Base-by-base conservation (phyloP, 768 basidiomycete genomes). In the Hygrophorus pudorinus region DNA sequence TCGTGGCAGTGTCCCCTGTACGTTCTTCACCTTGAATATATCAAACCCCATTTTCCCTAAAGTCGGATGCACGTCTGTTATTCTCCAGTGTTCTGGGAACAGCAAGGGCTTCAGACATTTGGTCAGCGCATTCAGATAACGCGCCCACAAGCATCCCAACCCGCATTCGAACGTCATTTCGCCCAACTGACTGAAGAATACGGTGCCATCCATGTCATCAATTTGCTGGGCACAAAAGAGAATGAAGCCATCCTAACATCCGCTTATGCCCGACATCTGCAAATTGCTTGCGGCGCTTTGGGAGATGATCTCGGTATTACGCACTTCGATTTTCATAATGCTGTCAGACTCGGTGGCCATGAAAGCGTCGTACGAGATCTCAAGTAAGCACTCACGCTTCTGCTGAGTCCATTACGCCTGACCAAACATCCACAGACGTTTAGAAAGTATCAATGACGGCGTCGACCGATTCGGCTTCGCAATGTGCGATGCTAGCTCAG, bases 141-240 rank as follows among this genome's bases (percentile, higher is more conserved):
- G 10, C 81, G 93, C 10, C 94, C 96, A 1, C 84, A 89, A 53
- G 90, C 92, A 2, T 93, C 93, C 1, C 94, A 98, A 53, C 93
- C 93, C 6, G 96, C 96, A 1, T 99, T 99, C 57, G 88, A 97
- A 52, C 80, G 88, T 31, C 96, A 99, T 64, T 88, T 97, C 46
- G 72, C 80, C 8, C 82, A 90, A 45, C 66, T 98, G 30, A 76
- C 84, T 50, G 82, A 91, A 51, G 82, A 90, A 55, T 98, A 99
- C 55, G 81, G 79, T 3, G 71, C 78, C 0, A 70, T 84, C 12
- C 89, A 99, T 57, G 88, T 83, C 18, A 79, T 98, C 49, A 98
- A 97, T 61, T 71, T 98, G 5, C 76, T 99, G 1, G 91, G 91
- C 8, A 77, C 77, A 30, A 92, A 91, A 59, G 94, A 97, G 59